A percentile compares a stretch with the other conserved stretches of the same genome.
phyloP scores from a whole-genome alignment of 345 rosid genomes.

The sweet orange (Citrus sinensis) region DVS_A1.0 CM039167.1:28406001-28406500 shows the following conservation, averaged over 20 bases:
- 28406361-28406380: neutral
- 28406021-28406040: conserved; percentile 15
- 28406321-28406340: neutral
- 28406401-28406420: neutral
- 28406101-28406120: neutral
- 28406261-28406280: conserved; percentile 43
- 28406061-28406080: neutral
- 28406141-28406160: conserved; percentile 67
- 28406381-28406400: neutral
- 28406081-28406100: neutral
- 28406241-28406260: conserved; percentile 35
- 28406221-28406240: conserved; percentile 22
- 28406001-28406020: neutral
- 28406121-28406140: conserved; percentile 44
- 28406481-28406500: neutral
- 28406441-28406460: neutral
- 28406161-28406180: neutral
- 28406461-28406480: no score
- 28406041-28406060: neutral
- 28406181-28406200: neutral
- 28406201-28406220: neutral
- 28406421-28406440: neutral
- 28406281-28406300: conserved; percentile 38
- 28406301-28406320: conserved; percentile 55
- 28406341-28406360: neutral